Evolutionary conservation across 805 yeast species (phyloP), one percentile per base, ranked within the genome.

Genomic region (Candida nitratophila): DNA sequence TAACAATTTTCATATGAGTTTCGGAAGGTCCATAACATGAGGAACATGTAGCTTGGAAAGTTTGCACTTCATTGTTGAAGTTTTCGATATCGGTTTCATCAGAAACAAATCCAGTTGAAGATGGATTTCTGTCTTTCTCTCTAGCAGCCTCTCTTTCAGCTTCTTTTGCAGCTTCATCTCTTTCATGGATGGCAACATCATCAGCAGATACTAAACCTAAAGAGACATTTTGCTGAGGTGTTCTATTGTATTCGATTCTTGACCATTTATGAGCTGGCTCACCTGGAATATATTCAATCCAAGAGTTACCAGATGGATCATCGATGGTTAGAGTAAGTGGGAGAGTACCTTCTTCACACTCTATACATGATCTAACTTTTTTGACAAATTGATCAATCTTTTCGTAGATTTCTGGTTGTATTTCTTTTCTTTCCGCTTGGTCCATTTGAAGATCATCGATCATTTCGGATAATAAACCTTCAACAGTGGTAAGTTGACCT

Each of bases 231-330:
- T 93, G 98, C 51, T 87, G 95, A 37, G 87, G 88, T 1, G 93
- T 77, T 65, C 99, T 79, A 53, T 74, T 66, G 61, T 90, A 93
- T 56, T 87, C 90, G 30, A 74, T 70, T 63, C 80, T 84, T 22
- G 93, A 75, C 96, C 96, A 91, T 64, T 90, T 88, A 64, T 87
- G 95, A 32, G 84, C 71, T 4, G 95, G 74, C 61, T 88, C 96
- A 47, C 86, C 90, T 17, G 96, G 96, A 47, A 77, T 65, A 61
- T 74, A 87, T 59, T 87, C 96, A 44, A 93, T 80, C 96, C 97
- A 93, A 4, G 98, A 91, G 69, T 93, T 93, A 15, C 99, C 99
- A 1, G 96, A 77, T 26, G 99, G 97, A 64, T 93, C 99, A 63
- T 90, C 96, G 11, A 88, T 68, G 21, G 74, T 71, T 40, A 91